A percentile compares a stretch with the other conserved stretches of the same genome.
These are phyloP conservation scores for Backusella mclennaniae DNA, from an alignment of 192 early-diverging fungal species.

Conservation along the genomic window DNA sequence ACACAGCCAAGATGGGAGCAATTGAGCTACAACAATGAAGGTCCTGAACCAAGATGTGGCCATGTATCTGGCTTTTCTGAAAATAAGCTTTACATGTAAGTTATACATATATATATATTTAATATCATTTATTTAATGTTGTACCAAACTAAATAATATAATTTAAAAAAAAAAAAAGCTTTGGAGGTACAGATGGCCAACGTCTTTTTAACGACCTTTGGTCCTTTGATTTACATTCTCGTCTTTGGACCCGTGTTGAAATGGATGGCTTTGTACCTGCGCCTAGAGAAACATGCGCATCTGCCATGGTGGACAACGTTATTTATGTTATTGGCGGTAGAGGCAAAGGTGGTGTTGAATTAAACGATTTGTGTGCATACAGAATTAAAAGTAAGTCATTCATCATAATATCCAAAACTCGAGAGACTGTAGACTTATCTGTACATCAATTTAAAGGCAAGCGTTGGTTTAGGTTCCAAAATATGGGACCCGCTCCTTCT, in stretches of 20 bases:
- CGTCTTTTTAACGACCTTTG: slow-evolving; percentile 55
- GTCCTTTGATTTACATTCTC: slow-evolving; percentile 48
- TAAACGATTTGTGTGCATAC: slow-evolving; percentile 53
- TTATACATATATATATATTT: not conserved
- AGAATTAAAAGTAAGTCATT: slow-evolving; percentile 43
- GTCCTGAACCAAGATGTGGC: slow-evolving; percentile 27
- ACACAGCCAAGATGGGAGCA: slow-evolving; percentile 25
- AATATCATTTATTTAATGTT: not conserved
- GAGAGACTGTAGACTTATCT: not conserved
- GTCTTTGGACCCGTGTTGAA: slow-evolving; percentile 44
- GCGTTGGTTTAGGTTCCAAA: slow-evolving; percentile 52
- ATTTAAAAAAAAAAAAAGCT: slow-evolving; percentile 37
- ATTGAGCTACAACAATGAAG: slow-evolving; percentile 22
- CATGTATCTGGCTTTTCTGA: slow-evolving; percentile 28
- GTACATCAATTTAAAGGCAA: slow-evolving; percentile 28
- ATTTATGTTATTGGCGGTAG: slow-evolving; percentile 58
- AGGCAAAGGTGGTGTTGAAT: slow-evolving; percentile 41
- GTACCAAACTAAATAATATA: slow-evolving; percentile 5
- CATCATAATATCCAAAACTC: not conserved
- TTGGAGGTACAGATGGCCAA: slow-evolving; percentile 56
- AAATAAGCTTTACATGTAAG: slow-evolving; percentile 32
- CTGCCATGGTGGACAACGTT: slow-evolving; percentile 41
- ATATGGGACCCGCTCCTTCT: slow-evolving; percentile 43
- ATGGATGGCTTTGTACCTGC: slow-evolving; percentile 46
- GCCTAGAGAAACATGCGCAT: slow-evolving; percentile 43